Evolutionary conservation across 108 stramenopile genomes (phyloP).

Genomic region (Cyclostephanos tholiformis): DNA sequence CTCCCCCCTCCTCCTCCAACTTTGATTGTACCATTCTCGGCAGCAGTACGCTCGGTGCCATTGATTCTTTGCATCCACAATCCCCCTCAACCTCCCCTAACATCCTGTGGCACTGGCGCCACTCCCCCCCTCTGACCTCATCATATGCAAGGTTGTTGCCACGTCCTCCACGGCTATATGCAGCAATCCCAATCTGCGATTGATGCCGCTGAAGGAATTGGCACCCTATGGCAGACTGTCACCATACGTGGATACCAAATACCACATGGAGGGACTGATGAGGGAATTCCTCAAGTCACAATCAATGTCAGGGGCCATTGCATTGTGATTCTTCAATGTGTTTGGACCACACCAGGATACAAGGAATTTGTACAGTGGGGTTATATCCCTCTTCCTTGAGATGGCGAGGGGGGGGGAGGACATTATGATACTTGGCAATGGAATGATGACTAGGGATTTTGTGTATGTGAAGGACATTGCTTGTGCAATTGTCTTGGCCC

Average conservation of each 20-base stretch:
- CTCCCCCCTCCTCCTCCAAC: no score
- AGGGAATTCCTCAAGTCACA: conserved; percentile 53
- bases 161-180: conserved; percentile 49
- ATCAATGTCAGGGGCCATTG: conserved; percentile 45
- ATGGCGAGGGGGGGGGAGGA: conserved; percentile 70
- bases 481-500: conserved; percentile 73
- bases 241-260: conserved; percentile 88
- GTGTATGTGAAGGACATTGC: conserved; percentile 98
- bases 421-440: conserved; percentile 96
- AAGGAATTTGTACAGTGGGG: conserved; percentile 56
- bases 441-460: conserved; percentile 96
- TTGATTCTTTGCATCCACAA: no score
- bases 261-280: conserved; percentile 81
- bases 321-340: conserved; percentile 88
- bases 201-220: conserved; percentile 38
- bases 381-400: conserved; percentile 64
- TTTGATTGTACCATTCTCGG: no score
- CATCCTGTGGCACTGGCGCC: no score
- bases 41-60: no score
- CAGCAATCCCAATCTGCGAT: conserved; percentile 42
- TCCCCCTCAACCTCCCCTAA: no score
- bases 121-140: no score
- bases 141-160: conserved; percentile 42
- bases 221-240: conserved; percentile 74
- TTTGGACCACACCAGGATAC: conserved; percentile 84